phyloP scores from a whole-genome alignment of 2,329 filamentous ascomycete genomes.

The Chaetomium sp. region DNA sequence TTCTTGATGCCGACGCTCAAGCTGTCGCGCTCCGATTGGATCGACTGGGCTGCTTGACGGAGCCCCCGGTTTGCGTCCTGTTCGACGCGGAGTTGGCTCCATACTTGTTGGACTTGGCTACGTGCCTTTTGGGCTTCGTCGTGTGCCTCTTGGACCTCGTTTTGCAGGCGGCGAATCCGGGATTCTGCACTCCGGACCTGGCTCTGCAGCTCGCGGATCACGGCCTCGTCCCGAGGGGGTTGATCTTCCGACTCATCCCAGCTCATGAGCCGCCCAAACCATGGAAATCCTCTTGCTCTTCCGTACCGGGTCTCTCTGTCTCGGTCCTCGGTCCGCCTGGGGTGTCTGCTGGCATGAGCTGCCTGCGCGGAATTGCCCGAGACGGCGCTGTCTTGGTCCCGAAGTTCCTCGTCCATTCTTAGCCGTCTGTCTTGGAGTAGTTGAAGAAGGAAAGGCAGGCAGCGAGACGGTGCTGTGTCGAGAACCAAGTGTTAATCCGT shows the following conservation, averaged over 20 bases:
- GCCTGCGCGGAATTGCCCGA: neutral
- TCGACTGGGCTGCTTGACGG: neutral
- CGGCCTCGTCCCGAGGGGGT: neutral
- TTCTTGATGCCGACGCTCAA: constrained; percentile 1
- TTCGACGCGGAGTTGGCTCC: neutral
- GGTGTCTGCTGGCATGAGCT: neutral
- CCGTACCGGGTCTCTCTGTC: neutral
- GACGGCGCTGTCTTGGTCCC: neutral
- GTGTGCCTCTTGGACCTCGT: neutral
- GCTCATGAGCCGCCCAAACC: neutral
- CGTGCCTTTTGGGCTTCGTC: neutral
- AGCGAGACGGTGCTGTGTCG: neutral
- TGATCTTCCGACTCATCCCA: neutral
- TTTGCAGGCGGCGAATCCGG: neutral
- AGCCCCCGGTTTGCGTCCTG: neutral
- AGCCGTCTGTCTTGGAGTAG: neutral
- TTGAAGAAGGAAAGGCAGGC: neutral
- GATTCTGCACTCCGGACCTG: neutral
- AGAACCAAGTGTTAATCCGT: neutral
- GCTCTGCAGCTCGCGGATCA: neutral
- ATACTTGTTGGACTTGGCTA: neutral
- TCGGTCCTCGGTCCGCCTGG: neutral
- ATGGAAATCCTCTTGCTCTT: neutral
- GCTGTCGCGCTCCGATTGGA: neutral
- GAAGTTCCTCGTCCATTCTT: neutral